Percentiles rank a stretch among this genome's conserved stretches.
These are phyloP conservation scores for Marasmius fiardii DNA, from an alignment of 1,284 basidiomycete genomes.

Conservation along the genomic window DNA sequence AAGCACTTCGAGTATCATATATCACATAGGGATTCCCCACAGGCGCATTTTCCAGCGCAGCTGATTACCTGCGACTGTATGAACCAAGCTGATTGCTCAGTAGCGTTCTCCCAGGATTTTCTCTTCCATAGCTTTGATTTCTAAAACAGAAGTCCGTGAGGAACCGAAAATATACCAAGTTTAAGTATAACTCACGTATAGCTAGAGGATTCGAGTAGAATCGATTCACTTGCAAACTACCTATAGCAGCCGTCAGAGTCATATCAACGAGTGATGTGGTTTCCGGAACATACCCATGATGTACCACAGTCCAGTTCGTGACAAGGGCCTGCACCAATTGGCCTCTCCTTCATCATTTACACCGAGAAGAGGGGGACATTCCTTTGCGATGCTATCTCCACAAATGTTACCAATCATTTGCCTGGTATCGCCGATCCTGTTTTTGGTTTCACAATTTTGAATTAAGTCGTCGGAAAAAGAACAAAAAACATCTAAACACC, in stretches of 20 bases:
- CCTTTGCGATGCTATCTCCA: constrained; percentile 42
- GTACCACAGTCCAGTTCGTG: constrained; percentile 49
- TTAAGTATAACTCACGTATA: constrained; percentile 31
- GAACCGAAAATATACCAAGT: neutral
- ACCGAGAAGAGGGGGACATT: constrained; percentile 56
- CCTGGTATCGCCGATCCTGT: constrained; percentile 17
- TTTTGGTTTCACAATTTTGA: neutral
- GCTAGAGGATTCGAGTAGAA: constrained; percentile 48
- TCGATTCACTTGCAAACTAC: constrained; percentile 41
- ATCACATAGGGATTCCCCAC: too few relatives aligned
- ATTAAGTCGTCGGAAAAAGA: constrained; percentile 1
- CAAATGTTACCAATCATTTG: constrained; percentile 35
- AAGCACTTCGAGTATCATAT: too few relatives aligned
- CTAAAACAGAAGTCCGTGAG: constrained; percentile 30
- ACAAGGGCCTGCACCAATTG: constrained; percentile 47
- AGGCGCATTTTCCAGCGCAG: too few relatives aligned
- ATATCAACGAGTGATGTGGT: neutral
- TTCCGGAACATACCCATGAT: constrained; percentile 39
- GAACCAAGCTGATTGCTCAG: too few relatives aligned
- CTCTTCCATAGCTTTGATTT: constrained; percentile 60
- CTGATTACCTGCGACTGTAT: too few relatives aligned
- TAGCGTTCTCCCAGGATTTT: constrained; percentile 36
- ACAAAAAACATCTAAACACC: too few relatives aligned
- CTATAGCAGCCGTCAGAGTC: constrained; percentile 18
- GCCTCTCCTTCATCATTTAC: constrained; percentile 64